A percentile compares a stretch with the other conserved stretches of the same genome.
These are phyloP conservation scores for Carex myosuroides DNA, from an alignment of 176 grass and related monocot genomes.

Conservation along the genomic window DNA sequence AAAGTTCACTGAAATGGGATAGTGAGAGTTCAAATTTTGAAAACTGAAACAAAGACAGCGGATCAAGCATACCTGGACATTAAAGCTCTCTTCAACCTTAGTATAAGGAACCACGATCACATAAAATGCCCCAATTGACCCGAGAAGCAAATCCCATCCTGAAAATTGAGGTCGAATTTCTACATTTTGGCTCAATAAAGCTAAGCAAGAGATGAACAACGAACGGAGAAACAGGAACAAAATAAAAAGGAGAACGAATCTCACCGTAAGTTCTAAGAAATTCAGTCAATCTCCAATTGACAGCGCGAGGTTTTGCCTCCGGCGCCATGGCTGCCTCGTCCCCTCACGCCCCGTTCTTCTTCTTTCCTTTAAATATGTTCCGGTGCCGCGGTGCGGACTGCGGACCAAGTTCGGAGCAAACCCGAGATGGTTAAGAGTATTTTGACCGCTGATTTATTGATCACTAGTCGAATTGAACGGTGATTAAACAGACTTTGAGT, in stretches of 20 bases:
- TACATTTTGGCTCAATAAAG: slow-evolving; percentile 1
- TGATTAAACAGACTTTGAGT: too few relatives aligned
- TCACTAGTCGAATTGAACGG: too few relatives aligned
- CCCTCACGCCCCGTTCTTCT: not conserved
- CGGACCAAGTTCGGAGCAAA: too few relatives aligned
- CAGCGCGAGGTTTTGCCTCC: not conserved
- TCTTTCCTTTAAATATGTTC: not conserved
- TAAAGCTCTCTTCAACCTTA: slow-evolving; percentile 99
- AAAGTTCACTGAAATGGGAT: not conserved
- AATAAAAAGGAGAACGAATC: not conserved
- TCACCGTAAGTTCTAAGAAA: slow-evolving; percentile 39
- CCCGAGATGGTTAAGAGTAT: too few relatives aligned
- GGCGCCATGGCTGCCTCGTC: slow-evolving; percentile 19
- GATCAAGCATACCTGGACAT: slow-evolving; percentile 45
- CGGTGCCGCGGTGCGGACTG: too few relatives aligned
- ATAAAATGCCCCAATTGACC: slow-evolving; percentile 65
- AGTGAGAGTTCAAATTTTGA: not conserved
- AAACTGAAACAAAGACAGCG: not conserved
- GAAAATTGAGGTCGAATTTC: slow-evolving; percentile 16
- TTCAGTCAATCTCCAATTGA: slow-evolving; percentile 18
- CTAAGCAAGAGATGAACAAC: not conserved
- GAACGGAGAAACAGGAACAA: not conserved
- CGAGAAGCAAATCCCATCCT: slow-evolving; percentile 83
- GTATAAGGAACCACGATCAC: slow-evolving; percentile 66
- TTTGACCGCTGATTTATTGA: too few relatives aligned